A percentile compares a stretch with the other conserved stretches of the same genome.
Conservation (phyloP, 495 filamentous ascomycete species). For the Chaetomium cochliodes region DNA sequence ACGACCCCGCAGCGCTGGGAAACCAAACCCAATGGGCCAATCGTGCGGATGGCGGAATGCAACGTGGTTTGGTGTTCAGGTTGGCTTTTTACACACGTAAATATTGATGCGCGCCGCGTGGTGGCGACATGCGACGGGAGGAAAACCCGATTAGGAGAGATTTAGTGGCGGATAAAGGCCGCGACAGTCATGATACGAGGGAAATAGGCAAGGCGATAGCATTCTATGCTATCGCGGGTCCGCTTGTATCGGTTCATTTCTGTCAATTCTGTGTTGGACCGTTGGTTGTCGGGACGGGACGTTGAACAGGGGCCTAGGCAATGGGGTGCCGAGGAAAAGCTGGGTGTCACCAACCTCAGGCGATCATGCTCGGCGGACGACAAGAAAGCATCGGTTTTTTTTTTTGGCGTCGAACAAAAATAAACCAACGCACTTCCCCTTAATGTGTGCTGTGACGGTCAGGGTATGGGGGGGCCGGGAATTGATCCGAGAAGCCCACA, state of each 20-base stretch:
- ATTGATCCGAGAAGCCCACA: conserved; percentile 3
- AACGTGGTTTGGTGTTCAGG: not conserved
- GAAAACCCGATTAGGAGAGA: too few relatives aligned
- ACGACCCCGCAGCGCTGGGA: conserved; percentile 11
- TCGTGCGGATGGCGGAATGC: not conserved
- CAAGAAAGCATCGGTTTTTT: not conserved
- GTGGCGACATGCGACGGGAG: not conserved
- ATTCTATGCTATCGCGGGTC: conserved; percentile 10
- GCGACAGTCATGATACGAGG: not conserved
- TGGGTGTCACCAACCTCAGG: not conserved
- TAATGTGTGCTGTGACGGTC: not conserved
- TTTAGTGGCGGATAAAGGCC: not conserved
- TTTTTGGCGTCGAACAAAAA: not conserved
- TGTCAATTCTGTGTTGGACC: not conserved
- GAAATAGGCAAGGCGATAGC: not conserved
- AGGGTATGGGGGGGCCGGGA: not conserved
- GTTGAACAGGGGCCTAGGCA: not conserved
- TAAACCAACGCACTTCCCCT: not conserved
- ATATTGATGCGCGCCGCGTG: too few relatives aligned
- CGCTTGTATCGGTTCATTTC: conserved; percentile 18
- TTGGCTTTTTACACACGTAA: too few relatives aligned
- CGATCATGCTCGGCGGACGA: not conserved
- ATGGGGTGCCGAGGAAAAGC: conserved; percentile 7
- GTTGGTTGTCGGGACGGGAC: conserved; percentile 8
- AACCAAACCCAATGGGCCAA: not conserved